Evolutionary conservation across 371 early-diverging fungal species (phyloP).

Genomic region (Sporodiniella umbellata): DNA sequence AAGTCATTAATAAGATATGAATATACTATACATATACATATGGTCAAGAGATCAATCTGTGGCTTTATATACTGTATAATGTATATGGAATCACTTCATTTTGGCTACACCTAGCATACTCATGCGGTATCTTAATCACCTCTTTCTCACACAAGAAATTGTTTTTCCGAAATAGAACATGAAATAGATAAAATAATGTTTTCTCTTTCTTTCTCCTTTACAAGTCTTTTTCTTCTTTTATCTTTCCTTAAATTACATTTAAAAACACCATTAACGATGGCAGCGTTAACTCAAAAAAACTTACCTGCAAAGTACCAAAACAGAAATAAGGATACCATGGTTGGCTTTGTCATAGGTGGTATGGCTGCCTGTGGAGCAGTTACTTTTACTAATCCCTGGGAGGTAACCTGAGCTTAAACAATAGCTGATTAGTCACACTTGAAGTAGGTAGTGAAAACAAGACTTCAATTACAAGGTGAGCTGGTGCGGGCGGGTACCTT

Average conservation of each 20-base stretch:
- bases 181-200: no score
- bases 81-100: no score
- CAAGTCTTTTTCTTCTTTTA: neutral
- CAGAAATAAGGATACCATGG: conserved; percentile 31
- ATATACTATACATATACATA: no score
- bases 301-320: neutral
- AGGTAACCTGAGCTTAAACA: conserved; percentile 54
- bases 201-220: neutral
- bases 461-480: conserved; percentile 95
- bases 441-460: conserved; percentile 87
- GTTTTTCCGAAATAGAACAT: no score
- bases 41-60: no score
- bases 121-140: no score
- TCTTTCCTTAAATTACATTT: neutral
- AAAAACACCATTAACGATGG: neutral
- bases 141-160: no score
- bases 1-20: no score
- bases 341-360: conserved; percentile 73
- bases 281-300: conserved; percentile 3
- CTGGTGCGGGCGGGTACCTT: conserved; percentile 53
- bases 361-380: conserved; percentile 89
- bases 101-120: no score
- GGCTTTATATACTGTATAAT: no score
- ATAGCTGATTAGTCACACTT: neutral
- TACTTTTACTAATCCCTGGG: conserved; percentile 92